Evolutionary conservation across 2,329 filamentous ascomycete species (phyloP).

Genomic region (Cercospora berteroae): DNA sequence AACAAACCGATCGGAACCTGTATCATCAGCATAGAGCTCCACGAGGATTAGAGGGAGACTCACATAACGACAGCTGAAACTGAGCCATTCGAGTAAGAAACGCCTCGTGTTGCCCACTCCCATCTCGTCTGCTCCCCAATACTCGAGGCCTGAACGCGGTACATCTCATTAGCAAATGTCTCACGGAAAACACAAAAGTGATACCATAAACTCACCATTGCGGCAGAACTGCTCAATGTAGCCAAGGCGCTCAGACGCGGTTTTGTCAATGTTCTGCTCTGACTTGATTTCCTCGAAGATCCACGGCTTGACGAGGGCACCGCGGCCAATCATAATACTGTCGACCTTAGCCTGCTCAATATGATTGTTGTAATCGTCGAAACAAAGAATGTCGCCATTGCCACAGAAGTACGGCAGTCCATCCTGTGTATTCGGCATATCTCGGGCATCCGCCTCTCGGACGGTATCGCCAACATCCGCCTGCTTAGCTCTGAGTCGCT

Average conservation of each 20-base stretch:
- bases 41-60: background rate
- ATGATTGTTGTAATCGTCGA: constrained; percentile 79
- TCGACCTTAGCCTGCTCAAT: constrained; percentile 78
- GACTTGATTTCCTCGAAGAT: constrained; percentile 93
- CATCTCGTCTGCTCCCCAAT: constrained; percentile 94
- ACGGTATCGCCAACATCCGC: constrained; percentile 71
- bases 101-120: constrained; percentile 86
- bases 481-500: constrained; percentile 69
- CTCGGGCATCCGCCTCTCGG: constrained; percentile 71
- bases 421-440: constrained; percentile 61
- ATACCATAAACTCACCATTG: constrained; percentile 47
- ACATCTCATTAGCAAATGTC: background rate
- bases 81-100: constrained; percentile 93
- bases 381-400: constrained; percentile 95
- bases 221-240: constrained; percentile 87
- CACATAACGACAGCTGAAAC: constrained; percentile 83
- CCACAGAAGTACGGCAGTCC: constrained; percentile 73
- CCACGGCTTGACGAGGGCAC: constrained; percentile 96
- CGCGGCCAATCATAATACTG: constrained; percentile 94
- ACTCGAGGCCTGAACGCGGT: constrained; percentile 65
- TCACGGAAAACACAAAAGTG: background rate
- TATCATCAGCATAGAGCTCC: background rate
- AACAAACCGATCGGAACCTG: constrained; percentile 75
- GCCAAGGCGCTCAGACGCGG: constrained; percentile 75
- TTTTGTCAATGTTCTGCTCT: constrained; percentile 94